A percentile compares a stretch with the other conserved stretches of the same genome.
Conservation (phyloP, 495 filamentous ascomycete species). For the Amorphotheca resinae region DNA sequence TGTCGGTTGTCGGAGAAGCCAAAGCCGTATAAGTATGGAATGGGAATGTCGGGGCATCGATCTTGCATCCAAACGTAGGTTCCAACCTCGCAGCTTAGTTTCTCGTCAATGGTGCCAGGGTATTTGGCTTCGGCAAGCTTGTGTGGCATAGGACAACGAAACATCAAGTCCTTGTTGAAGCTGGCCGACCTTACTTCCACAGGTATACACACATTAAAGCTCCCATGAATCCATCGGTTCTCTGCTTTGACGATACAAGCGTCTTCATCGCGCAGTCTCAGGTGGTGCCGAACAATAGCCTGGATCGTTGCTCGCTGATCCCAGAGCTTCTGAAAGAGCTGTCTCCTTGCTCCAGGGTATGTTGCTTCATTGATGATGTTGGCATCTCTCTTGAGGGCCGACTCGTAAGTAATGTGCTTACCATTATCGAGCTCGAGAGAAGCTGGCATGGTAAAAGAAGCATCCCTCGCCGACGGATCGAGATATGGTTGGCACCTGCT, state of each 20-base stretch:
- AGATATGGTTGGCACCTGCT: background rate
- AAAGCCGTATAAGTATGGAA: slow-evolving; percentile 26
- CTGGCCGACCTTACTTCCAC: slow-evolving; percentile 18
- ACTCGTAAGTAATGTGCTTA: slow-evolving; percentile 1
- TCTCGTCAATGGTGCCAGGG: slow-evolving; percentile 30
- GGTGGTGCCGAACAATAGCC: slow-evolving; percentile 2
- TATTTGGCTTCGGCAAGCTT: slow-evolving; percentile 24
- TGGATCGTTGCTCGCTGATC: slow-evolving; percentile 1
- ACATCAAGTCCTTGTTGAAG: slow-evolving; percentile 19
- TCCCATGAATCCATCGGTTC: slow-evolving; percentile 28
- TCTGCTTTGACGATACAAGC: slow-evolving; percentile 6
- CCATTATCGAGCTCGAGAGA: background rate
- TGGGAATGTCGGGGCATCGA: slow-evolving; percentile 24
- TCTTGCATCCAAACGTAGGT: slow-evolving; percentile 26
- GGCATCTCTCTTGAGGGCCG: slow-evolving; percentile 2
- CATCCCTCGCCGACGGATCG: slow-evolving; percentile 1
- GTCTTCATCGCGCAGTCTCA: slow-evolving; percentile 4
- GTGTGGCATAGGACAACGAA: slow-evolving; percentile 30
- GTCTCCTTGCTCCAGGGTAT: background rate
- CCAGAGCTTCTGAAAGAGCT: slow-evolving; percentile 2
- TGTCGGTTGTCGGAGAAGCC: slow-evolving; percentile 21
- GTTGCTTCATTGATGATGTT: background rate
- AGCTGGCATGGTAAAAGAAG: background rate
- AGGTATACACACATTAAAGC: slow-evolving; percentile 33
- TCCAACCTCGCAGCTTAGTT: slow-evolving; percentile 27